Percentiles rank a stretch among this genome's conserved stretches.
Conservation (phyloP, 2,329 filamentous ascomycete species). For the Cyanodermella asteris region DNA sequence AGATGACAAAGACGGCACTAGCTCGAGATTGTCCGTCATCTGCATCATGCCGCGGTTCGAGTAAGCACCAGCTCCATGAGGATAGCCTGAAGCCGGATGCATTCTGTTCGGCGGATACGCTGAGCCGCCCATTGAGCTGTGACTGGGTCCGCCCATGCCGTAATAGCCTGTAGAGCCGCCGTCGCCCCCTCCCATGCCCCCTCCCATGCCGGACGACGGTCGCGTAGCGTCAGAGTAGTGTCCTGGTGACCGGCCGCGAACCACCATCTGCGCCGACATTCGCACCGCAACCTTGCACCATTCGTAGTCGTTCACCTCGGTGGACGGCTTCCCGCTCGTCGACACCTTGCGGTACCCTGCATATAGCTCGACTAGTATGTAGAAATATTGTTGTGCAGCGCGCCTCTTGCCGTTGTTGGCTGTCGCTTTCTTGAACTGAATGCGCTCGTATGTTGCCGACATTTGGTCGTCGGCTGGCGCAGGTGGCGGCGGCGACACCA, state of each 20-base stretch:
- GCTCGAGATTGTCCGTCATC: no score
- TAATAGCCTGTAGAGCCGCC: conserved; percentile 6
- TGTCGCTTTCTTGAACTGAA: conserved; percentile 85
- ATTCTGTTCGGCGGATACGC: no score
- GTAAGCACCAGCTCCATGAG: no score
- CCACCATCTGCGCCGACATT: conserved; percentile 63
- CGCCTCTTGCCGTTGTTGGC: conserved; percentile 83
- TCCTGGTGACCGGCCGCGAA: conserved; percentile 63
- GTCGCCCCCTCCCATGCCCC: conserved; percentile 38
- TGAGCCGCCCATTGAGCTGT: no score
- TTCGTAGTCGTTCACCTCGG: conserved; percentile 23
- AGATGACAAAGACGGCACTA: no score
- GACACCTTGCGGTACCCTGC: no score
- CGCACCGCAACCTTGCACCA: conserved; percentile 51
- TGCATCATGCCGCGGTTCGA: no score
- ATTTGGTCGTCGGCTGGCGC: conserved; percentile 21
- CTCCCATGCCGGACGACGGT: conserved; percentile 47
- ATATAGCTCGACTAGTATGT: conserved; percentile 68
- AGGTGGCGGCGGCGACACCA: conserved; percentile 16
- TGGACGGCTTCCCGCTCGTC: conserved; percentile 35
- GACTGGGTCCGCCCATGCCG: no score
- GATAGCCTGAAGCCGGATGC: no score
- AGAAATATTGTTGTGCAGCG: conserved; percentile 80
- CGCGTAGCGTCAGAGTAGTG: conserved; percentile 55
- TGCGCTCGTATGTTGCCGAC: conserved; percentile 49